Evolutionary conservation across 2,329 filamentous ascomycete species (phyloP), one percentile per base, ranked within the genome.

Genomic region (Fusarium verrucosum): DNA sequence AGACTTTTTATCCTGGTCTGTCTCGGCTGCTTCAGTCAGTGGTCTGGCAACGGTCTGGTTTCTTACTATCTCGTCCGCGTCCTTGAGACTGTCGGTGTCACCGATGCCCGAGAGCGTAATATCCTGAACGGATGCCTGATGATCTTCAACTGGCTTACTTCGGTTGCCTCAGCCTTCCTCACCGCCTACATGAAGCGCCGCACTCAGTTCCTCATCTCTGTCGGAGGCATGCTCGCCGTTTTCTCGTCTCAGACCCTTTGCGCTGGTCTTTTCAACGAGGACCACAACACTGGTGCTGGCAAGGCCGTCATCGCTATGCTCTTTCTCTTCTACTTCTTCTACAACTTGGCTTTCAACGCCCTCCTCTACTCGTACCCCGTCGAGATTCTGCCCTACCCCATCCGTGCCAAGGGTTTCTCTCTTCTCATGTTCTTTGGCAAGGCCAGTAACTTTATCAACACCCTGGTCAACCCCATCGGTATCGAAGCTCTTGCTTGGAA

Each of bases 131-230:
- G 65, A 4, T 66, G 49, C 7, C 46, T 69, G 2, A 69, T 62
- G 66, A 62, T 69, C 40, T 69, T 64, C 36, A 61, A 69, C 54
- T 64, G 55, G 66, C n/a, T 69, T 4, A 69, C 58, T 3, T 65
- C 62, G 1, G 65, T 68, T 2, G 47, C 58, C 0, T 68, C 61
- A 0, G 65, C 65, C 2, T 54, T 68, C 19, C 25, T 50, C 3
- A 57, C 65, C 1, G 61, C 53, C 2, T 23, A 50, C 5, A 50
- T 68, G 20, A 68, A 68, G 25, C 61, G 65, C 1, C 61, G 61
- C 10, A 68, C 61, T 7, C 65, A 68, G 2, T 68, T 68, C 9
- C 30, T 68, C n/a, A 17, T 66, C 2, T 68, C 65, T 1, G 52
- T 38, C 1, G 19, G 44, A 3, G 65, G 65, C 5, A 68, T 68